These are phyloP conservation scores for Takashimella koratensis DNA, from an alignment of 1,284 basidiomycete genomes.

Conservation along the genomic window DNA sequence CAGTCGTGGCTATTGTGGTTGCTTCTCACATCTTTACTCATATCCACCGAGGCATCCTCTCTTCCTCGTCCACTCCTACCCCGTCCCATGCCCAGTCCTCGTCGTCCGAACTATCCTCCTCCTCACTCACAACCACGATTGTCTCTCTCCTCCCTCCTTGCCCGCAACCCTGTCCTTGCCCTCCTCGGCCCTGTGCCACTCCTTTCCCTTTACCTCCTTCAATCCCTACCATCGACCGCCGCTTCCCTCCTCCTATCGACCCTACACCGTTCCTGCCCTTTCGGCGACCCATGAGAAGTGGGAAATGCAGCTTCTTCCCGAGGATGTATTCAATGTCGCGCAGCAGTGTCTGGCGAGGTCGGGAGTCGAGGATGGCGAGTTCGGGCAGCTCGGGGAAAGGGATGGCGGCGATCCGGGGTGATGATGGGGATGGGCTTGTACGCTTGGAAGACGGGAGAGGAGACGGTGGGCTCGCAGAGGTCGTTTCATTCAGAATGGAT, in stretches of 20 bases:
- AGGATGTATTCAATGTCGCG: slow-evolving; percentile 29
- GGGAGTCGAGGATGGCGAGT: slow-evolving; percentile 24
- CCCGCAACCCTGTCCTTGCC: slow-evolving; percentile 5
- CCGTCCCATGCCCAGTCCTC: slow-evolving; percentile 11
- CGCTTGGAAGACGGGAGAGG: background rate
- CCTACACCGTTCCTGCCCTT: background rate
- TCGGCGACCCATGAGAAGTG: slow-evolving; percentile 12
- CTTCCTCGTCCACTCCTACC: background rate
- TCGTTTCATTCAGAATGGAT: too few species aligned
- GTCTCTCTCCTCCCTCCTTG: background rate
- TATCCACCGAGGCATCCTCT: background rate
- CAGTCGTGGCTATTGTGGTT: too few species aligned
- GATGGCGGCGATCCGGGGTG: background rate
- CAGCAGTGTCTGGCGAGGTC: slow-evolving; percentile 22
- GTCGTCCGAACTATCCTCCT: slow-evolving; percentile 10
- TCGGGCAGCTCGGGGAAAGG: slow-evolving; percentile 19
- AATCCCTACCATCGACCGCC: too few species aligned
- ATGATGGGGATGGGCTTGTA: background rate
- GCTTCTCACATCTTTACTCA: background rate
- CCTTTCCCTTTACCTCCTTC: slow-evolving; percentile 6
- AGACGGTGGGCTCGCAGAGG: slow-evolving; percentile 5
- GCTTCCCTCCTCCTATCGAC: slow-evolving; percentile 1
- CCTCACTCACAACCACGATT: slow-evolving; percentile 17
- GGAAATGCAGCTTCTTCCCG: slow-evolving; percentile 30
- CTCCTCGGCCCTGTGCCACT: slow-evolving; percentile 3